phyloP scores from a whole-genome alignment of 2,329 filamentous ascomycete genomes.

The Aspergillus puulaauensis region DNA sequence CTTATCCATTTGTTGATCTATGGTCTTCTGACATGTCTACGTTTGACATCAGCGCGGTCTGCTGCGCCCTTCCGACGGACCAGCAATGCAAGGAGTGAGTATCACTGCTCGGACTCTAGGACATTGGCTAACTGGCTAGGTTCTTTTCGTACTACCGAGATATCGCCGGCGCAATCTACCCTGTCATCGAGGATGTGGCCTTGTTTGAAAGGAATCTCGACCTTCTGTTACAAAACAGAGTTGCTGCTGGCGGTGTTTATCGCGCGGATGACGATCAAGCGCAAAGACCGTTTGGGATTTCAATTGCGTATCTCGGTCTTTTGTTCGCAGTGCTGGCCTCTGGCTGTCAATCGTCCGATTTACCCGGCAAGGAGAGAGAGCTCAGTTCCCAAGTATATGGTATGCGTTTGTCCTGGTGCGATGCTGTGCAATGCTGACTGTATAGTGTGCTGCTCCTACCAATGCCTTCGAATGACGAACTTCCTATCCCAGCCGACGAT shows the following conservation, averaged over 20 bases:
- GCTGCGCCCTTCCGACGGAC: constrained; percentile 59
- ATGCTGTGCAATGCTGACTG: constrained; percentile 24
- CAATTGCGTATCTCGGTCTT: constrained; percentile 58
- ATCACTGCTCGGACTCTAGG: background rate
- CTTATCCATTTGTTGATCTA: constrained; percentile 65
- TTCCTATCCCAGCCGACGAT: constrained; percentile 62
- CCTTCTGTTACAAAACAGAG: constrained; percentile 54
- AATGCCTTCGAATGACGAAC: constrained; percentile 64
- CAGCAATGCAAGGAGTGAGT: constrained; percentile 55
- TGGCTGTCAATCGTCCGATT: constrained; percentile 59
- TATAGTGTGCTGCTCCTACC: constrained; percentile 63
- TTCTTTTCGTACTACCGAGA: constrained; percentile 60
- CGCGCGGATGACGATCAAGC: constrained; percentile 49
- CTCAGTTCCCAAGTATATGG: constrained; percentile 64
- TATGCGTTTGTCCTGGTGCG: constrained; percentile 24
- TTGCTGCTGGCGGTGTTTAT: constrained; percentile 43
- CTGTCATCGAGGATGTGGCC: constrained; percentile 57
- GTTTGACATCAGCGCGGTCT: constrained; percentile 57
- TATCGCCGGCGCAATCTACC: constrained; percentile 60
- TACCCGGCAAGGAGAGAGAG: constrained; percentile 60
- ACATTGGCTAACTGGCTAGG: constrained; percentile 27
- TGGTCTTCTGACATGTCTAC: constrained; percentile 63
- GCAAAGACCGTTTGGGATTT: constrained; percentile 57
- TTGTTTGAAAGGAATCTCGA: constrained; percentile 56
- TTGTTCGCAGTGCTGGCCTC: constrained; percentile 64